These are phyloP conservation scores for Biscutella auriculata DNA, from an alignment of 441 rosid species.

Conservation along the genomic window DNA sequence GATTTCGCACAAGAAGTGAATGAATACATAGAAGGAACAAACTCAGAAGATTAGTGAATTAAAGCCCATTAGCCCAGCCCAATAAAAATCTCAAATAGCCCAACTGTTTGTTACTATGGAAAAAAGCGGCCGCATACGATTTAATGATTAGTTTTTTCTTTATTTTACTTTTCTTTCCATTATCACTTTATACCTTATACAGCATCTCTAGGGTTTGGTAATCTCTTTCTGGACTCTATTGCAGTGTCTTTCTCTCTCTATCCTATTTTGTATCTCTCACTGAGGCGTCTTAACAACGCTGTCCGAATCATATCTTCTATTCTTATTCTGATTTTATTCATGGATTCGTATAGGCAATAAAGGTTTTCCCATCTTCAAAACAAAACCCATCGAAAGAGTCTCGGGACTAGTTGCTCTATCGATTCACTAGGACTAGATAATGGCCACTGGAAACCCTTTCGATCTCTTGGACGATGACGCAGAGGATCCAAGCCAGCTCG, in stretches of 20 bases:
- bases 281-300: constrained; percentile 21
- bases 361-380: background rate
- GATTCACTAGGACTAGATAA: constrained; percentile 18
- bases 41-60: no score
- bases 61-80: no score
- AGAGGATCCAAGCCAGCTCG: constrained; percentile 60
- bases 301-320: constrained; percentile 13
- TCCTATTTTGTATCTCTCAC: background rate
- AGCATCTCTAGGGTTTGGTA: constrained; percentile 17
- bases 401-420: background rate
- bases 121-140: background rate
- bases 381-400: background rate
- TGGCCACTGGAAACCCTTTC: constrained; percentile 81
- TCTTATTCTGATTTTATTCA: constrained; percentile 7
- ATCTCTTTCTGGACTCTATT: background rate
- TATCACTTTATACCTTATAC: background rate
- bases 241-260: constrained; percentile 3
- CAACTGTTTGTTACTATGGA: background rate
- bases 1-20: constrained; percentile 9
- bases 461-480: constrained; percentile 62
- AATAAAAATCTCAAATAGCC: background rate
- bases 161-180: no score
- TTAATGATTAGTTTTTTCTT: constrained; percentile 9
- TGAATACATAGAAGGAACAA: no score
- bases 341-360: constrained; percentile 15